Base-by-base conservation (phyloP, 108 stramenopile species). In the Cyclotella kingstonii region DNA sequence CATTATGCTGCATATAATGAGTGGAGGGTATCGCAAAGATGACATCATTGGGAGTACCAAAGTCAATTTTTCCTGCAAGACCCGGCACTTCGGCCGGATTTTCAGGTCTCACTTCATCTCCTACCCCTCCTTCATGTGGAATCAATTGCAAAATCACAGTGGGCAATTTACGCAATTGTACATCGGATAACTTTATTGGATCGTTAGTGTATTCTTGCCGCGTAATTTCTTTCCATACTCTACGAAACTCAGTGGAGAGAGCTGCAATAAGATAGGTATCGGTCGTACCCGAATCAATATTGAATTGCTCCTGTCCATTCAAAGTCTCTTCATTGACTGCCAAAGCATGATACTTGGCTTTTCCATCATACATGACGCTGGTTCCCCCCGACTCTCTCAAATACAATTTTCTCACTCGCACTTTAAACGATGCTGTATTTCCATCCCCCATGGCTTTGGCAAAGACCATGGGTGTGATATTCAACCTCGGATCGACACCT, bases 211-310 rank as follows among this genome's bases (percentile, higher is more conserved):
- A 95, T n/a, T 83, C 78, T 50, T 17, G 47, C 15, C 91, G 86
- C 6, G 86, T 90, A 6, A 87, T 81, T 10, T 76, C 55, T 38
- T 70, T 66, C 91, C 91, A 98, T 0, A 76, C 68, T 8, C 48
- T 70, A 27, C 70, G 68, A 69, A 98, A 97, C 23, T 66, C 80
- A 4, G 57, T 55, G 5, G 83, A 78, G 4, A 82, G 45, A 9
- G 71, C 57, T 36, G 49, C 46, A 39, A 80, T 79, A 30, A 98
- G 66, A 60, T 96, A 96, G 2, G 97, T 97, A 74, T 87, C 87
- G 1, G 96, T 96, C 2, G 98, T 95, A 8, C 95, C 96, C 43
- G 80, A 82, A 79, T 98, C 96, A 14, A 98, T 87, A 75, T 95
- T 97, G 33, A 86, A 93, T 14, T 91, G 93, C 38, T 95, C 87